Conservation (phyloP, 2,329 filamentous ascomycete species). For the Diplodia mutila region DNA sequence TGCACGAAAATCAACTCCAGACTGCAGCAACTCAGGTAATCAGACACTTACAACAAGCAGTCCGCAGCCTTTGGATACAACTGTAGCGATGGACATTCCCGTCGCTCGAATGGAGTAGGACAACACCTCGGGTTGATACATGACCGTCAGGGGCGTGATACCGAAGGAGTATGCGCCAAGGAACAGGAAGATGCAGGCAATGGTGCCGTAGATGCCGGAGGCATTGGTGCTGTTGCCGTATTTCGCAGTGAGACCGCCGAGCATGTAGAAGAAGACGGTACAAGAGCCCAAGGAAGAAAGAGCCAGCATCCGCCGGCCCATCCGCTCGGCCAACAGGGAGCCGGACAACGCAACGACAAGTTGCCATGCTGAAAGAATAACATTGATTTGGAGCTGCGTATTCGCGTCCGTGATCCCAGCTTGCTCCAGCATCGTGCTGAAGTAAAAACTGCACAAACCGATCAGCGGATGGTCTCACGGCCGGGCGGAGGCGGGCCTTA, state of each 20-base stretch:
- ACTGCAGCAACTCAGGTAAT: neutral
- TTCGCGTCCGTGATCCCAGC: constrained; percentile 51
- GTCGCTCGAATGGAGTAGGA: constrained; percentile 40
- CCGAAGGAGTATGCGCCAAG: constrained; percentile 41
- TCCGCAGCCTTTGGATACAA: constrained; percentile 30
- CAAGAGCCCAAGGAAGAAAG: constrained; percentile 26
- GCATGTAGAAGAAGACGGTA: constrained; percentile 12
- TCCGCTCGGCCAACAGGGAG: constrained; percentile 26
- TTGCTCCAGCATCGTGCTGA: constrained; percentile 49
- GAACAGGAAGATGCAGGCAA: constrained; percentile 36
- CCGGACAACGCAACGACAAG: constrained; percentile 27
- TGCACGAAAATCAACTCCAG: constrained; percentile 40
- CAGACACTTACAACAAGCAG: neutral
- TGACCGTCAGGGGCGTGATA: constrained; percentile 41
- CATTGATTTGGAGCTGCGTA: constrained; percentile 48
- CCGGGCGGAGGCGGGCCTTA: constrained; percentile 17
- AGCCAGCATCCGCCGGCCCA: constrained; percentile 23
- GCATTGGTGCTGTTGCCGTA: constrained; percentile 44
- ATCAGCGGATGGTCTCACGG: neutral
- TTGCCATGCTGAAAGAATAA: constrained; percentile 28
- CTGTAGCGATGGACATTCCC: constrained; percentile 35
- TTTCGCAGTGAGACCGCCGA: constrained; percentile 25
- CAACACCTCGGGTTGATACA: constrained; percentile 42
- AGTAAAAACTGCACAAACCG: constrained; percentile 33
- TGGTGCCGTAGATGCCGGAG: constrained; percentile 48